A percentile compares a stretch with the other conserved stretches of the same genome.
Conservation (phyloP, 345 rosid genomes). For the Ceriops decandra region DNA sequence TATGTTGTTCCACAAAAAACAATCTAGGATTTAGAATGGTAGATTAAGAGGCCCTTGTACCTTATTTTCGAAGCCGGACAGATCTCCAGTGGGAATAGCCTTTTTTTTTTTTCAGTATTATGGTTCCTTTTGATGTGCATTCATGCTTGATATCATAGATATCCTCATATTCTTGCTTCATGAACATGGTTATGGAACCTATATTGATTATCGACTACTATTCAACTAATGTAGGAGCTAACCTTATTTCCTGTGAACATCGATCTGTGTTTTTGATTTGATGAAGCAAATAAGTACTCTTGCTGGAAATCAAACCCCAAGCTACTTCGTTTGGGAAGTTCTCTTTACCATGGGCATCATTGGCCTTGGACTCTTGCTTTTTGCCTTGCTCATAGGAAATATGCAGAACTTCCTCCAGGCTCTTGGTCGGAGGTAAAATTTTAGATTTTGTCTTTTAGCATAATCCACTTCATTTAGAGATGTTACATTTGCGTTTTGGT, state of each 20-base stretch:
- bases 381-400: slow-evolving; percentile 90
- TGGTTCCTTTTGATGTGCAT: too few relatives aligned
- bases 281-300: slow-evolving; percentile 94
- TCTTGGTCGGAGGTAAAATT: slow-evolving; percentile 62
- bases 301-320: slow-evolving; percentile 82
- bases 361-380: slow-evolving; percentile 85
- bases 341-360: slow-evolving; percentile 78
- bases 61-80: too few relatives aligned
- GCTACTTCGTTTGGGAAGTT: slow-evolving; percentile 78
- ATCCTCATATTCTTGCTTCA: too few relatives aligned
- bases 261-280: slow-evolving; percentile 1
- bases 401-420: slow-evolving; percentile 95
- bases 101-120: too few relatives aligned
- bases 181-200: too few relatives aligned
- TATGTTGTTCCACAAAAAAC: too few relatives aligned
- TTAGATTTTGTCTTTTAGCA: neutral
- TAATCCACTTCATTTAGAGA: neutral
- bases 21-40: too few relatives aligned
- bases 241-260: neutral
- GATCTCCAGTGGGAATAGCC: too few relatives aligned
- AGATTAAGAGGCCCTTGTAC: too few relatives aligned
- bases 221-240: neutral
- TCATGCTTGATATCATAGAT: too few relatives aligned
- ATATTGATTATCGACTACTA: too few relatives aligned
- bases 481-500: neutral